These are phyloP conservation scores for Tolypocladium ophioglossoides DNA, from an alignment of 2,329 filamentous ascomycete species.

Conservation along the genomic window DNA sequence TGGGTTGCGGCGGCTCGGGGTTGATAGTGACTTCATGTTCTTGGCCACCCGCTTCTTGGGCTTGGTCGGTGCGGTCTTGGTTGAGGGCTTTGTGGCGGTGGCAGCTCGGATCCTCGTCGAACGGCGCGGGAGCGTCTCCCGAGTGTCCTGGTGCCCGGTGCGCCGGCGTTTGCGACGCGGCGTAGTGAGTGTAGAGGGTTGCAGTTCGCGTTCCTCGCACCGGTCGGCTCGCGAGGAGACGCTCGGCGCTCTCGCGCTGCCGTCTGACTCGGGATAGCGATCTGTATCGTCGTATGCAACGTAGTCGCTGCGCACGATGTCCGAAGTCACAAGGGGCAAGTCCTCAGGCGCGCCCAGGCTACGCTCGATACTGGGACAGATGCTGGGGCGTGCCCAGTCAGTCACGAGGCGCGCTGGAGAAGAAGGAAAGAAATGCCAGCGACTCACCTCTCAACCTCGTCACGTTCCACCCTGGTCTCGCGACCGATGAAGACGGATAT, in stretches of 20 bases:
- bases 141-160: too few relatives aligned
- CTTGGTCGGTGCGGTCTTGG: slow-evolving; percentile 3
- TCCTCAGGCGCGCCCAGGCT: neutral
- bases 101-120: neutral
- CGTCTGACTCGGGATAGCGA: neutral
- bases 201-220: too few relatives aligned
- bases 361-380: slow-evolving; percentile 6
- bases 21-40: neutral
- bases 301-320: neutral
- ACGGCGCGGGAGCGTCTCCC: neutral
- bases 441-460: slow-evolving; percentile 7
- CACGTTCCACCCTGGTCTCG: slow-evolving; percentile 5
- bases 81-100: neutral
- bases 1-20: too few relatives aligned
- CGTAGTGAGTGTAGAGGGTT: neutral
- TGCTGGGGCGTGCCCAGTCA: slow-evolving; percentile 1
- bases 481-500: slow-evolving; percentile 12
- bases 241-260: neutral
- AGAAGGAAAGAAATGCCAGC: too few relatives aligned
- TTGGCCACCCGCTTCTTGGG: slow-evolving; percentile 4
- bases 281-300: neutral
- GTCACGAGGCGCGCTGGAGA: neutral
- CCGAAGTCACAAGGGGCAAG: neutral
- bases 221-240: neutral
- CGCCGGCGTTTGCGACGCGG: neutral